These are phyloP conservation scores for Ceratobasidium theobromae DNA, from an alignment of 1,284 basidiomycete genomes.

Conservation along the genomic window DNA sequence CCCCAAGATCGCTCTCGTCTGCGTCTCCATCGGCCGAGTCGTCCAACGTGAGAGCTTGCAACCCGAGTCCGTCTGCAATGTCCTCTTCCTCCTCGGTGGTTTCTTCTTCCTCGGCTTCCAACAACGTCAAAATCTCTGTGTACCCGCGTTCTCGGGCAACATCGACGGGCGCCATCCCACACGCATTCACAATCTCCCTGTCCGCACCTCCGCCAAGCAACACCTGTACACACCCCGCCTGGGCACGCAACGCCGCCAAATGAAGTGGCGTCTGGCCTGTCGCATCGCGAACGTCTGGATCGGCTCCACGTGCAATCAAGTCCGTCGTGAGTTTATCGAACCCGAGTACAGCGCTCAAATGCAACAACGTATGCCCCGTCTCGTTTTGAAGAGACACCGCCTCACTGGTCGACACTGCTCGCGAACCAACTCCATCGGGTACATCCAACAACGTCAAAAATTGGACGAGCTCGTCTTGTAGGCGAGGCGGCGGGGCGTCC, in stretches of 20 bases:
- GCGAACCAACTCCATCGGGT: slow-evolving; percentile 25
- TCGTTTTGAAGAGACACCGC: slow-evolving; percentile 39
- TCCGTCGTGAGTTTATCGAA: slow-evolving; percentile 73
- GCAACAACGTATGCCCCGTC: slow-evolving; percentile 81
- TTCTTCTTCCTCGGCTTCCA: slow-evolving; percentile 44
- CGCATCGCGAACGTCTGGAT: slow-evolving; percentile 81
- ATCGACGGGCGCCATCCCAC: slow-evolving; percentile 80
- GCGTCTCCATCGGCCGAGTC: slow-evolving; percentile 43
- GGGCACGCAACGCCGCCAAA: slow-evolving; percentile 74
- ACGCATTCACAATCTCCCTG: slow-evolving; percentile 68
- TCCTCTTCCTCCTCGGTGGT: slow-evolving; percentile 51
- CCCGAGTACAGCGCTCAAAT: slow-evolving; percentile 81
- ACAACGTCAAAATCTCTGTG: slow-evolving; percentile 47
- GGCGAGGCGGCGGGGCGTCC: slow-evolving; percentile 5
- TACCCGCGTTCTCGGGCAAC: slow-evolving; percentile 62
- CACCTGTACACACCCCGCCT: slow-evolving; percentile 64
- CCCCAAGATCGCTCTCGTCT: slow-evolving; percentile 61
- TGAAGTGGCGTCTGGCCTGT: slow-evolving; percentile 92
- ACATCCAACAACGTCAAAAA: slow-evolving; percentile 35
- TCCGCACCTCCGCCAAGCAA: slow-evolving; percentile 81
- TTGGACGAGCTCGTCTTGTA: slow-evolving; percentile 36
- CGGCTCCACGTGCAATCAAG: slow-evolving; percentile 71
- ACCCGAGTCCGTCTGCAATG: slow-evolving; percentile 48
- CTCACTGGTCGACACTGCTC: slow-evolving; percentile 14
- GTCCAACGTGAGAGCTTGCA: background rate